These are phyloP conservation scores for Stylonectria norvegica DNA, from an alignment of 2,329 filamentous ascomycete species.

Conservation along the genomic window DNA sequence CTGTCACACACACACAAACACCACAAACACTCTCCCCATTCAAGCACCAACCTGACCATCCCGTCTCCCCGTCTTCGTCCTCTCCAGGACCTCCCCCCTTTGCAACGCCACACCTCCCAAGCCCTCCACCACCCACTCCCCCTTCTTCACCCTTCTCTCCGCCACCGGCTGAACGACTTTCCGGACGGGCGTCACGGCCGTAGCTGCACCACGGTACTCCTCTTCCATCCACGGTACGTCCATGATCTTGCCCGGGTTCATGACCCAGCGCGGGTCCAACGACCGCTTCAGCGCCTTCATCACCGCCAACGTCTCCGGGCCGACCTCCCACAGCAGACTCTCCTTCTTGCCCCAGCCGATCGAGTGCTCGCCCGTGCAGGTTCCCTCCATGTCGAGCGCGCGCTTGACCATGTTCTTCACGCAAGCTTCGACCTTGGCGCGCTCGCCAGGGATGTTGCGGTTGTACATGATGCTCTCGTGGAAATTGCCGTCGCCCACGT, in stretches of 20 bases:
- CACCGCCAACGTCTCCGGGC: conserved; percentile 72
- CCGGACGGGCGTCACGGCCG: conserved; percentile 24
- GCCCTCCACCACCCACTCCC: background rate
- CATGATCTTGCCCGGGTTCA: conserved; percentile 93
- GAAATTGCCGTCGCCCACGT: conserved; percentile 93
- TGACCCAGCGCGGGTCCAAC: conserved; percentile 79
- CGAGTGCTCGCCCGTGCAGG: conserved; percentile 85
- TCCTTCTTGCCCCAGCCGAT: conserved; percentile 85
- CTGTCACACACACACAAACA: too few species aligned
- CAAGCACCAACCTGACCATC: background rate
- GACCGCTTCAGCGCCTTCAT: conserved; percentile 84
- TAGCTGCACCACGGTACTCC: conserved; percentile 15
- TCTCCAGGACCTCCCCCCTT: background rate
- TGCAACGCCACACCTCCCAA: background rate
- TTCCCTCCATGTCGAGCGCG: conserved; percentile 92
- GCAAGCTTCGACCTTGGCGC: conserved; percentile 71
- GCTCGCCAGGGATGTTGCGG: conserved; percentile 63
- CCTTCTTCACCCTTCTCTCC: background rate
- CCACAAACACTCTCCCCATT: background rate
- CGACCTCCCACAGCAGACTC: conserved; percentile 74
- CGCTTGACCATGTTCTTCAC: conserved; percentile 88
- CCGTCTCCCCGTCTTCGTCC: background rate
- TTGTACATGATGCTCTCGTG: conserved; percentile 91
- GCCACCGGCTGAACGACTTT: conserved; percentile 2
- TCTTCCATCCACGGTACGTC: conserved; percentile 51